phyloP scores from a whole-genome alignment of 2,329 filamentous ascomycete genomes.

The Botryotinia calthae region DNA sequence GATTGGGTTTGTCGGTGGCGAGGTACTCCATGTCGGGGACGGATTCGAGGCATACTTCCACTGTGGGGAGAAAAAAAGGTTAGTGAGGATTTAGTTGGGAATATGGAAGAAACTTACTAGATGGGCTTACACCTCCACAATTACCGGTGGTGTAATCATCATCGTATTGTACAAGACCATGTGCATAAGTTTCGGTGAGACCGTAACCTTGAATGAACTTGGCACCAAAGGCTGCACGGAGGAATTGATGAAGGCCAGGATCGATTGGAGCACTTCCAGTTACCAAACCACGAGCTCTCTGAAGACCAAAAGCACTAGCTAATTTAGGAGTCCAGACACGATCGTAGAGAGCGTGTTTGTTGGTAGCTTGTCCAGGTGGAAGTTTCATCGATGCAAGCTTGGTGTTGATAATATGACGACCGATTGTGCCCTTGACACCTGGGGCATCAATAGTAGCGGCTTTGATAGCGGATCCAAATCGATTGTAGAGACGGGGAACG shows the following conservation, averaged over 20 bases:
- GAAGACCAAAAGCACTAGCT: constrained; percentile 74
- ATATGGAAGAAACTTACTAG: constrained; percentile 8
- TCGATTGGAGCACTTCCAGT: constrained; percentile 91
- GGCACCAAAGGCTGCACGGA: constrained; percentile 78
- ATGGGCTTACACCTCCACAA: constrained; percentile 69
- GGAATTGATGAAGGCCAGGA: constrained; percentile 81
- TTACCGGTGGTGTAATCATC: constrained; percentile 76
- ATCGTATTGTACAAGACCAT: constrained; percentile 64
- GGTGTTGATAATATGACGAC: constrained; percentile 71
- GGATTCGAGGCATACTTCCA: constrained; percentile 78
- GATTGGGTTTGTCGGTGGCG: constrained; percentile 80
- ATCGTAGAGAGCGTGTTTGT: constrained; percentile 76
- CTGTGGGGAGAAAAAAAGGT: constrained; percentile 36
- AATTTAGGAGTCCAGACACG: constrained; percentile 92
- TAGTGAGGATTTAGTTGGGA: not conserved
- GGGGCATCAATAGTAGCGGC: constrained; percentile 73
- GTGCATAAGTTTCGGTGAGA: constrained; percentile 88
- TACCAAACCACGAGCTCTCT: constrained; percentile 70
- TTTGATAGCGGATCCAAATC: constrained; percentile 81
- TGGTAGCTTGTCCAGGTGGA: constrained; percentile 69
- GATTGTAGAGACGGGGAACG: constrained; percentile 88
- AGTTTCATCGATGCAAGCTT: constrained; percentile 79
- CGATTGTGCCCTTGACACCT: constrained; percentile 78
- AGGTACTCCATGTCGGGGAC: constrained; percentile 94
- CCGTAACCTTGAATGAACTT: constrained; percentile 86